These are phyloP conservation scores for Tinospora cordifolia DNA, from an alignment of 164 flowering plant species.

Conservation along the genomic window DNA sequence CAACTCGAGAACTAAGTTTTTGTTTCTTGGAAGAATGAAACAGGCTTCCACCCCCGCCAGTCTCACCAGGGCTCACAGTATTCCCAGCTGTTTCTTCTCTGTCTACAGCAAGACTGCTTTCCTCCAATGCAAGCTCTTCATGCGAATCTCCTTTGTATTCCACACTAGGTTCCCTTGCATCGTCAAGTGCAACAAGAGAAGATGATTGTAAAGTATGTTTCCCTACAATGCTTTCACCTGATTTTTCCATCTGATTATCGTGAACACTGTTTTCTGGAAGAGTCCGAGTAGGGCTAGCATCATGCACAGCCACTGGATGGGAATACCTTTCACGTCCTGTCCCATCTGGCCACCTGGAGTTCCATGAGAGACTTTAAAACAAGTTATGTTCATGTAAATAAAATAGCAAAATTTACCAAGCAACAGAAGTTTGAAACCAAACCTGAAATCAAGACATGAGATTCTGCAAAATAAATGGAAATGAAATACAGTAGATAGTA, in stretches of 20 bases:
- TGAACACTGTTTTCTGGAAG: slow-evolving; percentile 21
- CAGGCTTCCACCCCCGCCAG: slow-evolving; percentile 24
- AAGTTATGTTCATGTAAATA: slow-evolving; percentile 1
- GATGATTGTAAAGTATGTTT: slow-evolving; percentile 31
- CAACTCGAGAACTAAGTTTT: slow-evolving; percentile 46
- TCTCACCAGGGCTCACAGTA: slow-evolving; percentile 19
- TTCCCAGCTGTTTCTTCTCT: slow-evolving; percentile 36
- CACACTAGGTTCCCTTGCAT: slow-evolving; percentile 35
- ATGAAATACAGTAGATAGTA: no score
- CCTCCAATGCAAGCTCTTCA: slow-evolving; percentile 28
- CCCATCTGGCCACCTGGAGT: slow-evolving; percentile 40
- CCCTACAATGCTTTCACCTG: slow-evolving; percentile 40
- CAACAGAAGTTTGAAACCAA: not conserved
- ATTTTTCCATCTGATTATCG: slow-evolving; percentile 41
- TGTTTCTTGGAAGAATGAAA: slow-evolving; percentile 33
- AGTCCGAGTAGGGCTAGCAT: slow-evolving; percentile 25
- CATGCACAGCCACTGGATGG: slow-evolving; percentile 10
- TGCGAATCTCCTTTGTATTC: slow-evolving; percentile 31
- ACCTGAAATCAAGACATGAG: no score
- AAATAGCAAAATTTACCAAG: not conserved
- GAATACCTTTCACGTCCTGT: slow-evolving; percentile 38
- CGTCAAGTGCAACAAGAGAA: slow-evolving; percentile 33
- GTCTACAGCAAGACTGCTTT: slow-evolving; percentile 32
- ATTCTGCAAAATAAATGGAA: no score
- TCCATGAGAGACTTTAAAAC: slow-evolving; percentile 4